Percentiles rank a stretch among this genome's conserved stretches.
These are phyloP conservation scores for Pochonia chlamydosporia DNA, from an alignment of 2,329 filamentous ascomycete species.

Conservation along the genomic window DNA sequence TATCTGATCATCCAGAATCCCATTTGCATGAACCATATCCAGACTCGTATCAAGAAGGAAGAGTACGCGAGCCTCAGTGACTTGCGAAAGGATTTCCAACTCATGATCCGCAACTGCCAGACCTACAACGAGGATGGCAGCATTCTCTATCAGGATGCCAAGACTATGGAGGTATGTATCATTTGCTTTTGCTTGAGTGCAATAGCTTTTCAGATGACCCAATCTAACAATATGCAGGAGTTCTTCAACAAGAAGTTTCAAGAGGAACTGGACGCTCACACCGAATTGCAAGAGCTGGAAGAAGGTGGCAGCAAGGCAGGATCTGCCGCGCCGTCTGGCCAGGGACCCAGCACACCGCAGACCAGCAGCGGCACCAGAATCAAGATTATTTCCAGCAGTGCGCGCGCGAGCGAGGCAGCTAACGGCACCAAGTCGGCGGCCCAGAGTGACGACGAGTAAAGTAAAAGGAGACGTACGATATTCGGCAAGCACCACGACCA, in stretches of 20 bases:
- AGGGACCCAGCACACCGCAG: constrained; percentile 59
- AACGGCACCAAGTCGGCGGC: constrained; percentile 33
- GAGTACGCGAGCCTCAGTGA: constrained; percentile 80
- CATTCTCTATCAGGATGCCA: constrained; percentile 85
- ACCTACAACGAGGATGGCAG: constrained; percentile 97
- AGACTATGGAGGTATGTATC: constrained; percentile 75
- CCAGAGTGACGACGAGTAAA: constrained; percentile 51
- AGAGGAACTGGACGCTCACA: constrained; percentile 46
- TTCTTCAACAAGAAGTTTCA: constrained; percentile 50
- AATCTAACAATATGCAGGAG: constrained; percentile 40
- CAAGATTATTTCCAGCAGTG: constrained; percentile 53
- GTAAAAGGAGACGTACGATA: neutral
- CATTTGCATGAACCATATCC: constrained; percentile 94
- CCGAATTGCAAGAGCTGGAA: constrained; percentile 52
- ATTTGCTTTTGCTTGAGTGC: too few relatives aligned
- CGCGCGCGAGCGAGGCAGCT: constrained; percentile 22
- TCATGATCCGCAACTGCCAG: constrained; percentile 85
- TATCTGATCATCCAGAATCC: constrained; percentile 88
- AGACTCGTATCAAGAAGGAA: constrained; percentile 91
- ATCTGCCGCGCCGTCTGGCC: constrained; percentile 39
- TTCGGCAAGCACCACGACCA: neutral
- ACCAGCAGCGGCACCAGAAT: constrained; percentile 56
- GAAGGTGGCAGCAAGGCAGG: constrained; percentile 31
- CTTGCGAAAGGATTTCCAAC: constrained; percentile 73
- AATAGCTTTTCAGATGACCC: too few relatives aligned